Evolutionary conservation across 1,139 yeast genomes (phyloP), one percentile per base, ranked within the genome.

Genomic region (Hansenula lynferdii): DNA sequence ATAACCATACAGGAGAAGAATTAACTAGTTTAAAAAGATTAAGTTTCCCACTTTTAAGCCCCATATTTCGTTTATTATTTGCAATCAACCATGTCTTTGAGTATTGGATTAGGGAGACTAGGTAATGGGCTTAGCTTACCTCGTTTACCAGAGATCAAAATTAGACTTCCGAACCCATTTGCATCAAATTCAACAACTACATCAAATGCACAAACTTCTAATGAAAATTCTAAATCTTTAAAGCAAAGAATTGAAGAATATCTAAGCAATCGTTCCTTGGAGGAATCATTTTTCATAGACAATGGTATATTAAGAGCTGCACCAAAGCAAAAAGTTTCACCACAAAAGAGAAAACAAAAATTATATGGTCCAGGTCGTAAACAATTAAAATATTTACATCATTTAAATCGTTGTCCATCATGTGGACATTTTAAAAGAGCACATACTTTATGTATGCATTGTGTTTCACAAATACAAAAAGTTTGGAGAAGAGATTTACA

Each of bases 351-450:
- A 57, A 80, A 97, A 62, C 82, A 77, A 57, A 80, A 84, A 64
- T 74, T 85, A 50, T 81, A 85, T 53, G 85, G 86, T 14, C 90
- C 96, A 5, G 95, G 89, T 11, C 72, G 77, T 46, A 90, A 87
- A 60, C 94, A 89, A 55, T 69, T 85, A 49, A 78, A 86, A 59
- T 80, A 81, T 39, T 70, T 85, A 49, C 75, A 80, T 42, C 84
- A 85, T 58, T 67, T 92, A 52, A 86, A 84, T 47, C 76, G 95
- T 58, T 92, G 98, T 61, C 96, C 97, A 5, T 84, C 96, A 1
- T 92, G 98, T 65, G 98, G 98, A 31, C 85, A 85, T 47, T 84
- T 79, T 51, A 90, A 90, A 64, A 73, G 97, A 56, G 80, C 94
- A 2, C 96, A 90, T 61, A 80, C 89, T 41, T 72, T 90, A 60